phyloP scores from a whole-genome alignment of 2,329 filamentous ascomycete species.

The Colletotrichum sp. region DNA sequence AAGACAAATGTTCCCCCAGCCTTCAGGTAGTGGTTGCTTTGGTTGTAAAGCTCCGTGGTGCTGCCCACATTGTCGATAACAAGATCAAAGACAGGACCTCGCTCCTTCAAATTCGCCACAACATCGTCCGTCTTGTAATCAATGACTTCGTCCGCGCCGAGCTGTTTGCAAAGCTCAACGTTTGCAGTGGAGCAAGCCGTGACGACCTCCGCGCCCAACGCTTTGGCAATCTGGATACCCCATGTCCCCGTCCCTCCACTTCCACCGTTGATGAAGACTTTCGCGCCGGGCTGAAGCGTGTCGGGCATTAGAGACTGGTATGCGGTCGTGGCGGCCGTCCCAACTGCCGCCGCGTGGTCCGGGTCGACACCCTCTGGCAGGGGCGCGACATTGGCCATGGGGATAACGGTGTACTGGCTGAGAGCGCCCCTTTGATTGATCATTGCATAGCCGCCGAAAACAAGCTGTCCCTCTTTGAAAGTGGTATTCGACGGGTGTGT shows the following conservation, averaged over 20 bases:
- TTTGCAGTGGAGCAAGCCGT: slow-evolving; percentile 39
- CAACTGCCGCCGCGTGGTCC: slow-evolving; percentile 27
- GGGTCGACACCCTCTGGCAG: slow-evolving; percentile 20
- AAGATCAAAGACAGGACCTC: slow-evolving; percentile 25
- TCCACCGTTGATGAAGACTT: slow-evolving; percentile 40
- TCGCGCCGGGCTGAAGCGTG: background rate
- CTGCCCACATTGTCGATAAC: slow-evolving; percentile 31
- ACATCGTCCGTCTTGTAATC: slow-evolving; percentile 34
- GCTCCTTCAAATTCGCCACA: slow-evolving; percentile 16
- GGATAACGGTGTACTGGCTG: slow-evolving; percentile 22
- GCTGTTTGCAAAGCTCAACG: slow-evolving; percentile 31
- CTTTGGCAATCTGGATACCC: slow-evolving; percentile 41
- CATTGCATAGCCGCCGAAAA: slow-evolving; percentile 20
- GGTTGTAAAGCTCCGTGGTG: slow-evolving; percentile 24
- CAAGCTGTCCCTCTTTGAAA: slow-evolving; percentile 22
- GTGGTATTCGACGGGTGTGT: background rate
- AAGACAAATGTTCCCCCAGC: slow-evolving; percentile 67
- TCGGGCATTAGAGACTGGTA: slow-evolving; percentile 25
- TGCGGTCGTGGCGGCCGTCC: slow-evolving; percentile 28
- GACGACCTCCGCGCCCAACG: slow-evolving; percentile 36
- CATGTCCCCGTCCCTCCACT: slow-evolving; percentile 42
- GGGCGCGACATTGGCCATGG: background rate
- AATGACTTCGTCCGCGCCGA: slow-evolving; percentile 42
- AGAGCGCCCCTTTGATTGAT: slow-evolving; percentile 22
- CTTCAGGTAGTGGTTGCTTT: slow-evolving; percentile 41